These are phyloP conservation scores for Gracilaria gracilis DNA, from an alignment of 23 red algal species.

Conservation along the genomic window DNA sequence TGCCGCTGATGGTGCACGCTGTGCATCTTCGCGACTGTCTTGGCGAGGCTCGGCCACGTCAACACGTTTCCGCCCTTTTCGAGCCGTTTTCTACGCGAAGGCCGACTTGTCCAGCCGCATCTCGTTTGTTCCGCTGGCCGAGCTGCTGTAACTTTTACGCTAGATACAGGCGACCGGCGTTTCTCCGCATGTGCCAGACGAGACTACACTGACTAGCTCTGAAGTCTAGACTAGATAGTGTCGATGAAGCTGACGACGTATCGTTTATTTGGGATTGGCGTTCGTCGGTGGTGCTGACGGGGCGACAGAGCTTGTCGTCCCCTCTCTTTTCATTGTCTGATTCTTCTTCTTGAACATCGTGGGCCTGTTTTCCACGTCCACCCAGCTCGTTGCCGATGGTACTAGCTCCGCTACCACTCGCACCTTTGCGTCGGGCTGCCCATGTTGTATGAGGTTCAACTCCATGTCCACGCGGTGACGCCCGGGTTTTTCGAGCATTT, in stretches of 20 bases:
- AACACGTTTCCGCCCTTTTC: neutral
- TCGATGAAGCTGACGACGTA: too few relatives aligned
- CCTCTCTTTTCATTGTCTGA: neutral
- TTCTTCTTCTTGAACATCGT: neutral
- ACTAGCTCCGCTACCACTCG: constrained; percentile 49
- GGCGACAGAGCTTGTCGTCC: neutral
- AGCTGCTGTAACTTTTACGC: too few relatives aligned
- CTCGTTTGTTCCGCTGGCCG: too few relatives aligned
- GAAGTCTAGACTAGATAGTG: too few relatives aligned
- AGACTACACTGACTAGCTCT: too few relatives aligned
- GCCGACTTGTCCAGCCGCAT: too few relatives aligned
- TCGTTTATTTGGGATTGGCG: neutral
- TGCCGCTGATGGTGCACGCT: neutral
- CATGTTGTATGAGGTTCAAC: constrained; percentile 34
- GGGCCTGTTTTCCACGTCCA: constrained; percentile 31
- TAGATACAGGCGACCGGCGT: too few relatives aligned
- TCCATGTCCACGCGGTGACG: neutral
- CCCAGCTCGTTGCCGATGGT: constrained; percentile 14
- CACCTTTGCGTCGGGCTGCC: constrained; percentile 13
- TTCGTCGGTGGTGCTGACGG: neutral
- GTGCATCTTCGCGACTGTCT: neutral
- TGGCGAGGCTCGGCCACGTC: neutral
- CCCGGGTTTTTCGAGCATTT: constrained; percentile 3
- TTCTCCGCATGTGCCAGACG: too few relatives aligned
- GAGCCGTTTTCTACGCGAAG: too few relatives aligned